Evolutionary conservation across 2,329 filamentous ascomycete species (phyloP).

Genomic region (Xylogone sp.): DNA sequence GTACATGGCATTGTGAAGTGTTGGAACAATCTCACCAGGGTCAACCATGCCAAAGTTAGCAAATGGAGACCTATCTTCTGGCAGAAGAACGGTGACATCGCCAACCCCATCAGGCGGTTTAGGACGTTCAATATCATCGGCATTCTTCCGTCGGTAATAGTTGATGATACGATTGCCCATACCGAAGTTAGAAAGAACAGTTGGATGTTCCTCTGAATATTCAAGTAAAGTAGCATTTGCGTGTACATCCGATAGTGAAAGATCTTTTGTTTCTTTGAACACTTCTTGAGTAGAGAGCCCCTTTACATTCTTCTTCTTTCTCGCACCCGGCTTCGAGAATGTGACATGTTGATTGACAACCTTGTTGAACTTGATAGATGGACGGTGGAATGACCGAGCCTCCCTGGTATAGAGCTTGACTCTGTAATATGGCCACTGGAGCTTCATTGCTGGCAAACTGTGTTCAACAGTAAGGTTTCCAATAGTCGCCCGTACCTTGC

Average conservation of each 20-base stretch:
- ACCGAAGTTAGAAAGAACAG: conserved; percentile 90
- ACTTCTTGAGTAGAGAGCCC: conserved; percentile 74
- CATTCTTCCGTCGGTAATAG: conserved; percentile 86
- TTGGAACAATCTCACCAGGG: conserved; percentile 83
- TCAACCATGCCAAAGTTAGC: conserved; percentile 92
- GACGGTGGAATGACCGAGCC: conserved; percentile 80
- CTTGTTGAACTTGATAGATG: conserved; percentile 68
- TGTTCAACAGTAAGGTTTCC: conserved; percentile 93
- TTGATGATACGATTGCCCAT: conserved; percentile 97
- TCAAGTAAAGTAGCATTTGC: conserved; percentile 85
- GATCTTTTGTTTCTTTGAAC: conserved; percentile 74
- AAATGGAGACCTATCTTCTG: conserved; percentile 94
- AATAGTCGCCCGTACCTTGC: conserved; percentile 89
- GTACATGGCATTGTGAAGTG: conserved; percentile 93
- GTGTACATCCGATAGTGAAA: conserved; percentile 79
- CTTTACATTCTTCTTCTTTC: conserved; percentile 81
- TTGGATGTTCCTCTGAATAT: conserved; percentile 91
- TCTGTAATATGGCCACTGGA: conserved; percentile 96
- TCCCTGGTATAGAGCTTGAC: conserved; percentile 72
- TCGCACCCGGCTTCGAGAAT: conserved; percentile 66
- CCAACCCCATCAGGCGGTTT: conserved; percentile 65
- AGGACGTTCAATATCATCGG: conserved; percentile 44
- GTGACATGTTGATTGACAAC: conserved; percentile 64
- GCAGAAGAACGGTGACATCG: conserved; percentile 81
- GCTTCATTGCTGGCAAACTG: conserved; percentile 82